Evolutionary conservation across 192 early-diverging fungal genomes (phyloP), one percentile per base, ranked within the genome.

Genomic region (Lunasporangiospora selenospora): DNA sequence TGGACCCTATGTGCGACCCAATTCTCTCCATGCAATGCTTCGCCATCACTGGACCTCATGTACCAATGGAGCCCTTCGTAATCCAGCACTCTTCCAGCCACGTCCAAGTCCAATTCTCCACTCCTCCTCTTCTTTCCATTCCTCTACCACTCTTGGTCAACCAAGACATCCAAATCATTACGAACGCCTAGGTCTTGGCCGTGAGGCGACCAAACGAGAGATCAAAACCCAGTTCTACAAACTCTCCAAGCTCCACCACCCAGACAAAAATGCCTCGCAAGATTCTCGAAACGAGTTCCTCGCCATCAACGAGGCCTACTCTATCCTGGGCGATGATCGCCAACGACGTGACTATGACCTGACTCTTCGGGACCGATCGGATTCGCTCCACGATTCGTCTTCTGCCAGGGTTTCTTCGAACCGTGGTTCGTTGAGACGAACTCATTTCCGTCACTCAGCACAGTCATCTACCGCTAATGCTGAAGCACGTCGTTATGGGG

Each of bases 261-360:
- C 95, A 1, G 95, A 95, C 57, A 77, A 82, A 24, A 94, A 94
- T 67, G 82, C 73, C 2, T 80, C 90, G 32, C 79, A 89, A 45
- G 82, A 78, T 24, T 92, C 93, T 1, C 85, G 89, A 38, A 34
- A 71, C 9, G 67, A 80, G 51, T 97, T 97, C 60, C 60, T 95
- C 15, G 75, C 86, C 55, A 89, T 97, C 40, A 93, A 84, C 75
- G 92, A 95, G 57, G 94, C 95, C 0, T 95, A 97, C 78, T 88
- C 91, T 3, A 65, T 91, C 2, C 70, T 97, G 30, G 78, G 84
- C 11, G 83, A 91, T 76, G 92, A 90, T 5, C 61, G 75, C 3
- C 92, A 83, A 42, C 77, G 93, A 43, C 77, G 77, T n/a, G 84
- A 89, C 27, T 95, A 95, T 69, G 95, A 97, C 71, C 77, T 85